These are phyloP conservation scores for Picea glauca DNA, from an alignment of 75 land plant genomes.

Conservation along the genomic window DNA sequence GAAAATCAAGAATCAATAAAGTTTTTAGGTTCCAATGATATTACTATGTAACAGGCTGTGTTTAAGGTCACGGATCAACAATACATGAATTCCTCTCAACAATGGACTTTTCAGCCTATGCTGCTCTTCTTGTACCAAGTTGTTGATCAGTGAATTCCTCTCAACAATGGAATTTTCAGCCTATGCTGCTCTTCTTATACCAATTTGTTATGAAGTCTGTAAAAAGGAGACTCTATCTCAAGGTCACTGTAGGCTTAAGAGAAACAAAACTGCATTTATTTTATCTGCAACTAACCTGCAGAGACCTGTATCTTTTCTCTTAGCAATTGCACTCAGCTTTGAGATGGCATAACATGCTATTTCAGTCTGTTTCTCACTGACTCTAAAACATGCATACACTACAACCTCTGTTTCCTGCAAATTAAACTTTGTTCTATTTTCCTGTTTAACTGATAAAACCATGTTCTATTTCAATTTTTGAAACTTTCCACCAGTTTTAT, in stretches of 20 bases:
- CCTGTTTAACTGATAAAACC: no score
- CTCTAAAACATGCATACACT: no score
- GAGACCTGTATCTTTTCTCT: neutral
- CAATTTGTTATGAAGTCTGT: neutral
- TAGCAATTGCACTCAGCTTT: neutral
- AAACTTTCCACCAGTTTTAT: no score
- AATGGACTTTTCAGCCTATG: neutral
- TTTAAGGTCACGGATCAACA: neutral
- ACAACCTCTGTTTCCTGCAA: no score
- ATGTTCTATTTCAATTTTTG: no score
- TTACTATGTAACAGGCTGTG: no score
- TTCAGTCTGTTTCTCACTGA: no score
- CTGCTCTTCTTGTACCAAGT: no score
- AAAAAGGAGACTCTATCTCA: neutral
- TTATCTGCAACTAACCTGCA: neutral
- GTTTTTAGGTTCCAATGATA: no score
- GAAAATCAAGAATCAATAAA: no score
- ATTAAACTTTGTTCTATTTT: no score
- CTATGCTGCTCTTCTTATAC: neutral
- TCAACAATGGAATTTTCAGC: neutral
- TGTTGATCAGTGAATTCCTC: neutral
- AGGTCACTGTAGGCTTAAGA: neutral
- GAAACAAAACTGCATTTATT: neutral
- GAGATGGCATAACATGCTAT: neutral
- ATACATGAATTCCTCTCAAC: neutral